Evolutionary conservation across 2,329 filamentous ascomycete species (phyloP), one percentile per base, ranked within the genome.

Genomic region (Aspergillus ochraceoroseus): DNA sequence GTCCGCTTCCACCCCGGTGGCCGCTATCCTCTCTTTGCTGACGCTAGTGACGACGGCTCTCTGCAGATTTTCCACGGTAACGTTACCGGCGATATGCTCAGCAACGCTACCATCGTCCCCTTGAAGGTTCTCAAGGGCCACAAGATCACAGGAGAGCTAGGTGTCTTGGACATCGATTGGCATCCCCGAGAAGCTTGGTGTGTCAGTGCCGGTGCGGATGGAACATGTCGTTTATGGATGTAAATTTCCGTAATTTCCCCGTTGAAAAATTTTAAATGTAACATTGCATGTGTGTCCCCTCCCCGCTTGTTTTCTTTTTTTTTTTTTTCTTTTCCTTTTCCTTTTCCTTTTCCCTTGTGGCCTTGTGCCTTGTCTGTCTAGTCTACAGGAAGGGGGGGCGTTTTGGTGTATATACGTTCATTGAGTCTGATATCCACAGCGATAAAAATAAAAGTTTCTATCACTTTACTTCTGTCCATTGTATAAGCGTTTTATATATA

Each of bases 61-160:
- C 70, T 96, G 51, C 92, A 98, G 65, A 85, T 98, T 38, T 96
- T 96, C 79, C 90, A 96, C 63, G 90, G 88, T 41, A 94, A 90
- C 67, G 90, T 96, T 18, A 88, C 94, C 19, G 87, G 82, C 46
- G 92, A 98, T 63, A 73, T 95, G 62, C 87, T 98, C 79, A 88
- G 94, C 71, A 95, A 95, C 59, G 89, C 92, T 5, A 94, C 84
- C 9, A 95, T 98, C 58, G 92, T 96, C 36, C 92, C 92, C 6
- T 76, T 98, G 48, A 98, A 96, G 75, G 87, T 94, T 58, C 75
- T 98, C 33, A 83, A 79, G 58, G 92, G 92, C 1, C 92, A 98
- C 69, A 85, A 83, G 66, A 81, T 96, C 2, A 83, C 85, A 59
- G 84, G 79, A 59, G 83, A 88, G 52, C 69, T 98, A 43, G 92